Evolutionary conservation across 2,329 filamentous ascomycete species (phyloP), one percentile per base, ranked within the genome.

Genomic region (Sporothrix phasma): DNA sequence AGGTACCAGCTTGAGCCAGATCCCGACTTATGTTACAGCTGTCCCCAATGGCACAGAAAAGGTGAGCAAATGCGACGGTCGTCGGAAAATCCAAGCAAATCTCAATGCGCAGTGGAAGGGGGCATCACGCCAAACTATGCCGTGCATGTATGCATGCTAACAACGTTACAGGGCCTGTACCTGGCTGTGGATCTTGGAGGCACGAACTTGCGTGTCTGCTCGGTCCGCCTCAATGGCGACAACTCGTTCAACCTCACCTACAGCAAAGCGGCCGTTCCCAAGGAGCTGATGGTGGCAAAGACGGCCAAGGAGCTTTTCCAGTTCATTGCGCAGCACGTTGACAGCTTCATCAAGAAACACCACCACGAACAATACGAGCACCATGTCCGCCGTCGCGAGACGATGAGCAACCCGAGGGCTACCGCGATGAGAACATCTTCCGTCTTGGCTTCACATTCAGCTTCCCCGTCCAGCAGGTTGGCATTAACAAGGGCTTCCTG

Each of bases 391-490:
- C 84, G 88, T 67, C 84, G 88, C 66, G 78, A 83, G 67, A 86
- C 85, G 3, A 76, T 80, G 56, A 84, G 81, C 73, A 80, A 81
- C 29, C 80, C 22, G 79, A 83, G 59, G 84, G 84, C 31, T 86
- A 80, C 72, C 79, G 80, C 62, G 86, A 91, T 67, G 86, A 93
- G 73, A 82, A 93, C 65, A 84, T 94, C 66, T 96, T 97, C 78
- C 89, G 92, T 71, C 81, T 99, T 47, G 94, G 94, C n/a, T 99
- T 99, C 78, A 99, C 94, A 62, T 99, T 99, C 77, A 96, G 90
- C 74, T 99, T 97, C 78, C 94, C 94, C 2, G 92, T 97, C 45
- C 86, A 95, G 74, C 94, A 99, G 75, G 81, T 89, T 65, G 92
- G 91, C 45, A 96, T 99, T 74, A 97, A 97, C 81, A 93, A 92